These are phyloP conservation scores for Carpinus viminea DNA, from an alignment of 306 rosid genomes.

Conservation along the genomic window DNA sequence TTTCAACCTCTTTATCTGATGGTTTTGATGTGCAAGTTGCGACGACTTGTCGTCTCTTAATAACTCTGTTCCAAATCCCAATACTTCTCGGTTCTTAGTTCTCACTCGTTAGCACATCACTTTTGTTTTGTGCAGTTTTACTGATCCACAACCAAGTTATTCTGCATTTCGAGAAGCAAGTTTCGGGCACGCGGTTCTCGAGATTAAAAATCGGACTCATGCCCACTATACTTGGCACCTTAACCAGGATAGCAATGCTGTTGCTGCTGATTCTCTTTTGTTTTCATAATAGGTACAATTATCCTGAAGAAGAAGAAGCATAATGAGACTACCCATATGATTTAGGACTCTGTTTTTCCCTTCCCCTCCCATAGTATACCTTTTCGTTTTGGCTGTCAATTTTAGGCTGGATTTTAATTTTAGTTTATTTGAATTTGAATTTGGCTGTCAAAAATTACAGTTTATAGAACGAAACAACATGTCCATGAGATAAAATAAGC, in stretches of 20 bases:
- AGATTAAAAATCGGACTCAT: constrained; percentile 33
- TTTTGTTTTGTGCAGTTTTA: constrained; percentile 9
- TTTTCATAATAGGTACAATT: constrained; percentile 24
- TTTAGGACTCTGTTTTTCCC: neutral
- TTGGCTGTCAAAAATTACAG: too few relatives aligned
- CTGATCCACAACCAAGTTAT: constrained; percentile 30
- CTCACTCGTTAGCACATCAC: neutral
- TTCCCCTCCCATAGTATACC: too few relatives aligned
- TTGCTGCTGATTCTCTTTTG: constrained; percentile 22
- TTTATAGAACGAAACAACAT: too few relatives aligned
- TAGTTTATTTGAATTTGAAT: too few relatives aligned
- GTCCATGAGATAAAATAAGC: too few relatives aligned
- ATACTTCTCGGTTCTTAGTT: too few relatives aligned
- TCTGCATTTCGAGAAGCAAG: constrained; percentile 31
- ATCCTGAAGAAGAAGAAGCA: constrained; percentile 25
- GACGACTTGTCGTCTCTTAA: too few relatives aligned
- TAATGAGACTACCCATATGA: too few relatives aligned
- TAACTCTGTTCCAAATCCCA: too few relatives aligned
- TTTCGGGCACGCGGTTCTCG: constrained; percentile 32
- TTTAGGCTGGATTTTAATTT: neutral
- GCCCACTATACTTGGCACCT: constrained; percentile 34
- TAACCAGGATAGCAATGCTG: constrained; percentile 17
- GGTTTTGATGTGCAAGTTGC: too few relatives aligned
- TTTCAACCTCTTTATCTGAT: too few relatives aligned
- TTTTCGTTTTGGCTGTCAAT: neutral